Evolutionary conservation across 2,329 filamentous ascomycete species (phyloP).

Genomic region (Chaetoscypha palmicola): DNA sequence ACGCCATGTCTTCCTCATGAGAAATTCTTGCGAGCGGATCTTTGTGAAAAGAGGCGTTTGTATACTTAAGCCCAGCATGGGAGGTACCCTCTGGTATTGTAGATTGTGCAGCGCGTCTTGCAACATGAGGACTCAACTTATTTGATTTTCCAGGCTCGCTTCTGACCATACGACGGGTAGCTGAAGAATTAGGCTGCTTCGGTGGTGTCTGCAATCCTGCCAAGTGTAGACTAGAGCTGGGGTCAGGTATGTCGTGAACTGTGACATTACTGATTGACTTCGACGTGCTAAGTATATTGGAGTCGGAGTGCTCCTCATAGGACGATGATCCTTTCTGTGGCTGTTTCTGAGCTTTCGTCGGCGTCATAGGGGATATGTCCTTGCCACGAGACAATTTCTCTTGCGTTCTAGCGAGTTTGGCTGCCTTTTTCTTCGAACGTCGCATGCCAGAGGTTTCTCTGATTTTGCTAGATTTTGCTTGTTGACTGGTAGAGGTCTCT

Average conservation of each 20-base stretch:
- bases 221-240: too few species aligned
- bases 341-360: not conserved
- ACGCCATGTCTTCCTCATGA: constrained; percentile 23
- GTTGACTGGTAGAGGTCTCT: too few species aligned
- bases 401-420: not conserved
- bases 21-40: constrained; percentile 22
- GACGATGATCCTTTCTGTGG: too few species aligned
- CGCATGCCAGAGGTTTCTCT: not conserved
- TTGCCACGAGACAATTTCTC: not conserved
- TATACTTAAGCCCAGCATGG: not conserved
- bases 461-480: constrained; percentile 10
- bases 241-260: too few species aligned
- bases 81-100: not conserved
- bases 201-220: not conserved
- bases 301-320: too few species aligned
- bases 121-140: not conserved
- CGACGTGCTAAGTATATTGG: too few species aligned
- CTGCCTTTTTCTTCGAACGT: not conserved
- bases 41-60: constrained; percentile 4
- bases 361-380: not conserved
- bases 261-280: too few species aligned
- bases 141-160: not conserved
- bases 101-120: not conserved
- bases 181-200: not conserved
- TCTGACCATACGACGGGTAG: not conserved